Conservation (phyloP, 2,329 filamentous ascomycete species). For the Epichloe scottii region DNA sequence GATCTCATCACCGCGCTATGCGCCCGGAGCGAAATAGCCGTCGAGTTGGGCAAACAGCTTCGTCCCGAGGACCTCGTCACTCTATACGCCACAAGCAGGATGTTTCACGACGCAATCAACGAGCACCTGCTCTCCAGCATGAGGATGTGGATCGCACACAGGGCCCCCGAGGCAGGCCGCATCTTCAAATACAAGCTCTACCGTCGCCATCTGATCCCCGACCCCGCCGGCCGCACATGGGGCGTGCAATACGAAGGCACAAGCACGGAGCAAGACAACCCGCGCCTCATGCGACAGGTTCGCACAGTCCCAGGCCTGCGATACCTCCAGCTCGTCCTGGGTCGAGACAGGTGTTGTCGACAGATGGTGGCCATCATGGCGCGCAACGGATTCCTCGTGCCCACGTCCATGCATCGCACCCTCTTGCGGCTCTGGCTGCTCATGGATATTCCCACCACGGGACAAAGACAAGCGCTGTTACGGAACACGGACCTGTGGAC, state of each 20-base stretch:
- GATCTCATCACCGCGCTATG: slow-evolving; percentile 33
- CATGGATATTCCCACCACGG: slow-evolving; percentile 51
- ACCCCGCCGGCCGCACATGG: slow-evolving; percentile 40
- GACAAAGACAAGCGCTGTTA: slow-evolving; percentile 40
- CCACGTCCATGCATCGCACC: slow-evolving; percentile 30
- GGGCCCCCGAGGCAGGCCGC: slow-evolving; percentile 40
- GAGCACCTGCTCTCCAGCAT: slow-evolving; percentile 46
- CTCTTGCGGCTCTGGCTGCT: slow-evolving; percentile 61
- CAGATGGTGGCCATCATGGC: slow-evolving; percentile 53
- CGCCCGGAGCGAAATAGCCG: slow-evolving; percentile 36
- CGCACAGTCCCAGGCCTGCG: slow-evolving; percentile 48
- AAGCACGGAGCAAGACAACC: slow-evolving; percentile 1
- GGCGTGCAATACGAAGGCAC: slow-evolving; percentile 10
- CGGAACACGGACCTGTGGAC: slow-evolving; percentile 41
- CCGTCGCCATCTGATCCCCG: slow-evolving; percentile 39
- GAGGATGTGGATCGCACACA: slow-evolving; percentile 37
- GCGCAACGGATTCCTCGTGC: slow-evolving; percentile 43
- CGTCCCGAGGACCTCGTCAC: slow-evolving; percentile 43
- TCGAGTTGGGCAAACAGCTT: slow-evolving; percentile 43
- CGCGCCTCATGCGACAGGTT: slow-evolving; percentile 15
- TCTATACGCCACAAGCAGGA: slow-evolving; percentile 51
- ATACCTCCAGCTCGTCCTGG: slow-evolving; percentile 56
- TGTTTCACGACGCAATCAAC: slow-evolving; percentile 49
- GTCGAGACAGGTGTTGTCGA: slow-evolving; percentile 40
- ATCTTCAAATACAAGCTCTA: slow-evolving; percentile 54